Percentiles rank a stretch among this genome's conserved stretches.
Conservation (phyloP, 305 asterid genomes). For the Fraxinus velutina region DNA sequence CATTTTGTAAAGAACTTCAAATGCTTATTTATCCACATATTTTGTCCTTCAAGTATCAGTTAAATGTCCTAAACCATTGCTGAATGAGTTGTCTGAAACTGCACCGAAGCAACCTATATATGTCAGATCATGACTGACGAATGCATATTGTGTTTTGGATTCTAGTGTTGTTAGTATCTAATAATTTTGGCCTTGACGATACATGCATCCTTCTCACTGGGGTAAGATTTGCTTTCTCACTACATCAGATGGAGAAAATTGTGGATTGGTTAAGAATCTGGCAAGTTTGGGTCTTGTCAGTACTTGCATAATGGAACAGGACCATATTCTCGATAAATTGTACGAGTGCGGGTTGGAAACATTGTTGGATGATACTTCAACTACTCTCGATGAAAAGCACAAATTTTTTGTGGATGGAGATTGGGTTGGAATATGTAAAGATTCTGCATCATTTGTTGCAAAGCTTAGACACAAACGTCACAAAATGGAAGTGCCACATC, state of each 20-base stretch:
- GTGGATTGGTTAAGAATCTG: slow-evolving; percentile 92
- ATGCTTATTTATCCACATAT: neutral
- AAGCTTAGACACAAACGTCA: slow-evolving; percentile 71
- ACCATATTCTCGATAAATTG: slow-evolving; percentile 41
- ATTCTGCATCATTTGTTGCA: slow-evolving; percentile 65
- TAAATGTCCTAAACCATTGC: neutral
- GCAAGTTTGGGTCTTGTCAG: slow-evolving; percentile 86
- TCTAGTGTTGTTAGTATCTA: slow-evolving; percentile 10
- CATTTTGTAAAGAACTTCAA: neutral
- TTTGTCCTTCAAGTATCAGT: neutral
- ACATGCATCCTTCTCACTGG: slow-evolving; percentile 97
- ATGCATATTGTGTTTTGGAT: neutral
- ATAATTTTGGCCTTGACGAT: slow-evolving; percentile 26
- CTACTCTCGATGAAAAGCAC: slow-evolving; percentile 44
- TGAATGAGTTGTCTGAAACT: neutral
- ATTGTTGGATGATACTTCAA: slow-evolving; percentile 49
- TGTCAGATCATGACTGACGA: neutral
- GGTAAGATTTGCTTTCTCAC: slow-evolving; percentile 89
- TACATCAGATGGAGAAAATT: slow-evolving; percentile 94
- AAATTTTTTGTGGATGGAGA: slow-evolving; percentile 82
- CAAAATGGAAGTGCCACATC: slow-evolving; percentile 51
- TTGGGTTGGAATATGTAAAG: slow-evolving; percentile 78
- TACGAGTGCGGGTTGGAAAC: slow-evolving; percentile 68
- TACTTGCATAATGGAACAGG: slow-evolving; percentile 42
- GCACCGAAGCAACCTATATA: neutral